phyloP scores from a whole-genome alignment of 495 filamentous ascomycete species.

The Trichoderma erinaceum region DNA sequence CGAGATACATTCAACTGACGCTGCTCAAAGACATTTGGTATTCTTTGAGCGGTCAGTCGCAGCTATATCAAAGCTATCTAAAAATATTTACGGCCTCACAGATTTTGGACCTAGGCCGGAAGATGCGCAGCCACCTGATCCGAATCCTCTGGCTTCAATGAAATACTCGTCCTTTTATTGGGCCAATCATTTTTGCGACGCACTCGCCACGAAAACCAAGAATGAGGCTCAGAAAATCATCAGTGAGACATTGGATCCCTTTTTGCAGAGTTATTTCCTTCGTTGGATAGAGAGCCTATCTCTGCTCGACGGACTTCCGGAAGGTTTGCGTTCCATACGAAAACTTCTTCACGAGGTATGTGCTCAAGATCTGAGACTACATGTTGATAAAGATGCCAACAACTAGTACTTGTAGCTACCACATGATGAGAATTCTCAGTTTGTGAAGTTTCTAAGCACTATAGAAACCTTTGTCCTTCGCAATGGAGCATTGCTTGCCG shows the following conservation, averaged over 20 bases:
- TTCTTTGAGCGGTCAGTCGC: background rate
- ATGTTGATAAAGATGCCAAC: background rate
- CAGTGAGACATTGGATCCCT: background rate
- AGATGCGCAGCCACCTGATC: background rate
- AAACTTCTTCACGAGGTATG: background rate
- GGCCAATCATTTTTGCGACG: background rate
- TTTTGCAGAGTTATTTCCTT: background rate
- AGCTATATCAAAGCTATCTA: background rate
- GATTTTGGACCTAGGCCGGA: background rate
- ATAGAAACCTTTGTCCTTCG: background rate
- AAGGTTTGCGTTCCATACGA: background rate
- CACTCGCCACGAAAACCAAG: background rate
- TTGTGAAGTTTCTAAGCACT: background rate
- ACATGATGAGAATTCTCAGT: background rate
- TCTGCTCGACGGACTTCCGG: background rate
- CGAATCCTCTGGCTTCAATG: background rate
- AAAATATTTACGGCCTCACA: background rate
- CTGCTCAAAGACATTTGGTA: slow-evolving; percentile 21
- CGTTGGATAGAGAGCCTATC: background rate
- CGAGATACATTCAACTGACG: background rate
- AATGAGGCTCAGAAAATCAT: background rate
- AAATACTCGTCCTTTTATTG: background rate
- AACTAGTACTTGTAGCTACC: background rate
- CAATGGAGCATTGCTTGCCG: background rate
- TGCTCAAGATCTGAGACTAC: background rate